Percentiles rank a stretch among this genome's conserved stretches.
phyloP scores from a whole-genome alignment of 2,329 filamentous ascomycete species.

The Colletotrichum australisinense region DNA sequence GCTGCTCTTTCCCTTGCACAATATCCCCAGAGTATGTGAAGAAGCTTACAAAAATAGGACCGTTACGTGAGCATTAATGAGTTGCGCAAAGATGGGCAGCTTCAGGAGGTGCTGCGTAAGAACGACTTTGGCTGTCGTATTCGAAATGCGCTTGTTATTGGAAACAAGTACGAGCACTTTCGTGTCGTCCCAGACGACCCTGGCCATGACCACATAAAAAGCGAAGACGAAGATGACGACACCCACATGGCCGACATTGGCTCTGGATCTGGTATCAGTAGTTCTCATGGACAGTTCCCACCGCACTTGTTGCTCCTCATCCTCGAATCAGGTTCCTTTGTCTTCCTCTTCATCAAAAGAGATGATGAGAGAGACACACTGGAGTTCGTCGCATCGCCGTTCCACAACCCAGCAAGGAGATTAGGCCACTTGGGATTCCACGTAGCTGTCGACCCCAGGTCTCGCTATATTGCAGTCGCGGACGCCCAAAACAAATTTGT shows the following conservation, averaged over 20 bases:
- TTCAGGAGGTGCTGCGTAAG: constrained; percentile 82
- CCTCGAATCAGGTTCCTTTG: constrained; percentile 76
- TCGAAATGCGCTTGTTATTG: constrained; percentile 81
- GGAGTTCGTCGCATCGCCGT: constrained; percentile 70
- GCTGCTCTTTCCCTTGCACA: neutral
- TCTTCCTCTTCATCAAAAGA: constrained; percentile 78
- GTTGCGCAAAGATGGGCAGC: constrained; percentile 73
- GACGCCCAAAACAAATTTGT: constrained; percentile 78
- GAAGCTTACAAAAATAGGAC: constrained; percentile 62
- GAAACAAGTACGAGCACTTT: constrained; percentile 56
- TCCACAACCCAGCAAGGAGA: constrained; percentile 66
- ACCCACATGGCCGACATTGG: constrained; percentile 47
- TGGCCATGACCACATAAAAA: constrained; percentile 44
- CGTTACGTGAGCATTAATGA: constrained; percentile 85
- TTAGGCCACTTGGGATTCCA: constrained; percentile 69
- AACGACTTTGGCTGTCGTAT: constrained; percentile 84
- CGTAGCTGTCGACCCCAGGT: constrained; percentile 83
- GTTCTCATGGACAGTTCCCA: constrained; percentile 57
- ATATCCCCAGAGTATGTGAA: neutral
- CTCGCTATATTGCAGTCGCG: constrained; percentile 74
- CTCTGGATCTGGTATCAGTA: constrained; percentile 22
- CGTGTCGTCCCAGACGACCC: constrained; percentile 44
- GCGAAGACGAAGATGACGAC: constrained; percentile 51
- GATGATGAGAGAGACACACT: constrained; percentile 53
- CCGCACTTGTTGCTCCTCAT: constrained; percentile 86